Conservation (phyloP, 148 eudicot species). For the Cornus suecica region DNA sequence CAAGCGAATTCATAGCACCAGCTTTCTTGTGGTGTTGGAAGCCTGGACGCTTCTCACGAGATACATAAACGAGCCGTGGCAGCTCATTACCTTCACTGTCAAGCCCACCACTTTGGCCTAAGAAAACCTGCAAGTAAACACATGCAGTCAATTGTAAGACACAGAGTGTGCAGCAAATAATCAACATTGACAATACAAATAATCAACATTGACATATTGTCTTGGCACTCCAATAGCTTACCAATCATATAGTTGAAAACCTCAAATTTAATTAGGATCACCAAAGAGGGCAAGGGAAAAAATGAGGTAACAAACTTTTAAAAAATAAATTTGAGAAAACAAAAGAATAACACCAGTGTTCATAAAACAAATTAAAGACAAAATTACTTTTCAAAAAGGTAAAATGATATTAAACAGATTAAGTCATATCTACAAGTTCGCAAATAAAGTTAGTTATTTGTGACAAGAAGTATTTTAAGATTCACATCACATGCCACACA, state of each 20-base stretch:
- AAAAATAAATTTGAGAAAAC: background rate
- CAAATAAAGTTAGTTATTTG: background rate
- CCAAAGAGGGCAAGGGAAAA: background rate
- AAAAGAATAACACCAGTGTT: background rate
- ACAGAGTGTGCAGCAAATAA: background rate
- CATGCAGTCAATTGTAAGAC: background rate
- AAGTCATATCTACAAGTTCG: background rate
- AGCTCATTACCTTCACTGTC: constrained; percentile 42
- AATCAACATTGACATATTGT: background rate
- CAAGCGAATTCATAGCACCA: constrained; percentile 67
- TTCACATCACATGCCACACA: background rate
- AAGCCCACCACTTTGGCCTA: constrained; percentile 48
- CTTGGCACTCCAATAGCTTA: background rate
- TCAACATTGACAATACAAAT: too few relatives aligned
- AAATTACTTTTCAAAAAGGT: background rate
- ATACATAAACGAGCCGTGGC: constrained; percentile 54
- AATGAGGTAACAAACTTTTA: too few relatives aligned
- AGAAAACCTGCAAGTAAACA: constrained; percentile 30
- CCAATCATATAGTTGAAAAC: background rate
- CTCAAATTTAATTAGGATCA: background rate
- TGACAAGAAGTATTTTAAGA: too few relatives aligned
- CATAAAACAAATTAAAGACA: background rate
- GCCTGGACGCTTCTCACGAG: constrained; percentile 62
- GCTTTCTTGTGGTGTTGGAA: constrained; percentile 64
- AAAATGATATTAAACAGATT: too few relatives aligned